phyloP scores from a whole-genome alignment of 345 rosid genomes.

The Geranium brycei region DNA sequence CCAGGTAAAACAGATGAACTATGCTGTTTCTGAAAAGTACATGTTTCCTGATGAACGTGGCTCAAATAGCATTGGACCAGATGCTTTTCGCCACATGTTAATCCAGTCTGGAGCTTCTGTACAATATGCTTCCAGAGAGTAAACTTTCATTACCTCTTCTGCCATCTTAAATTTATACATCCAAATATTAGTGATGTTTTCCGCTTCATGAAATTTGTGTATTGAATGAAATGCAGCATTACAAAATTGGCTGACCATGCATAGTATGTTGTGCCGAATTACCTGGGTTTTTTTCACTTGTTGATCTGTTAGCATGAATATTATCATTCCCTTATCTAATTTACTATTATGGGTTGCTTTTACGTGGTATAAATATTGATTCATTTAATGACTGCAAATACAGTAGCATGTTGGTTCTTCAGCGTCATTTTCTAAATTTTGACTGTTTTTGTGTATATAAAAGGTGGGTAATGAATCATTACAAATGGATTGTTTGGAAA shows the following conservation, averaged over 20 bases:
- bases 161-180: background rate
- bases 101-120: conserved; percentile 56
- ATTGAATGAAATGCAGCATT: background rate
- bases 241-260: background rate
- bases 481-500: conserved; percentile 94
- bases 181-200: too few relatives aligned
- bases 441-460: conserved; percentile 8
- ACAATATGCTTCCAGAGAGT: conserved; percentile 55
- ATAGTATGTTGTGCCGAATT: background rate
- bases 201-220: background rate
- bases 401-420: background rate
- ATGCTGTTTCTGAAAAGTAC: conserved; percentile 46
- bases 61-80: conserved; percentile 37
- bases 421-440: too few relatives aligned
- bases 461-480: conserved; percentile 88
- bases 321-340: background rate
- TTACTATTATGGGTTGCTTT: background rate
- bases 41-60: conserved; percentile 46
- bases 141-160: conserved; percentile 11
- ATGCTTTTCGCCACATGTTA: conserved; percentile 42
- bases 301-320: background rate
- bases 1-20: conserved; percentile 28
- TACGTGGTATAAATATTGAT: too few relatives aligned
- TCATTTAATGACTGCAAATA: background rate
- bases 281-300: background rate